Percentiles rank a stretch among this genome's conserved stretches.
phyloP scores from a whole-genome alignment of 306 rosid species.

The Vicia villosa region DNA sequence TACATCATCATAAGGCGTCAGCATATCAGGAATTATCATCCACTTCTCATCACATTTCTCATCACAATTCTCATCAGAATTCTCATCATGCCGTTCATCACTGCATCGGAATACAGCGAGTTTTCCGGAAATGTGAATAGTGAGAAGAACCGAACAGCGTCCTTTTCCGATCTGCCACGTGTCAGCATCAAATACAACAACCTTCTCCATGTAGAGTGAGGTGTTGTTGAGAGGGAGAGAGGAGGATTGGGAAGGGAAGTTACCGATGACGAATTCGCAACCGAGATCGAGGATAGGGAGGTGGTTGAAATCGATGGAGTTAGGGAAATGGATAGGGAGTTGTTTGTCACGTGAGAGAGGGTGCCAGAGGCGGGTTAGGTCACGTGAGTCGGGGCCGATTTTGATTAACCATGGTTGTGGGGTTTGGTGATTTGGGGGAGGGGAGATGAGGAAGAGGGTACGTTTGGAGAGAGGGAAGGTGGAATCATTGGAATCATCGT shows the following conservation, averaged over 20 bases:
- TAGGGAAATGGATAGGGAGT: constrained; percentile 39
- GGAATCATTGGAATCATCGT: too few relatives aligned
- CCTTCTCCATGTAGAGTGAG: constrained; percentile 69
- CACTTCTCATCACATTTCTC: constrained; percentile 42
- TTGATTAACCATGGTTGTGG: constrained; percentile 37
- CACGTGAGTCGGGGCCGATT: neutral
- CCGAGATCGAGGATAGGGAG: constrained; percentile 51
- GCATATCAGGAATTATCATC: constrained; percentile 64
- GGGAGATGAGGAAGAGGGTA: constrained; percentile 30
- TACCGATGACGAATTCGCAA: constrained; percentile 52
- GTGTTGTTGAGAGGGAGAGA: neutral
- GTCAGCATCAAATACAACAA: constrained; percentile 32
- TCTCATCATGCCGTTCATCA: constrained; percentile 45
- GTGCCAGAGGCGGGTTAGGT: neutral
- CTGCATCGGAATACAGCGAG: constrained; percentile 60
- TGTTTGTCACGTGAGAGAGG: neutral
- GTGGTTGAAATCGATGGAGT: constrained; percentile 39
- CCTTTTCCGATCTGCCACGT: neutral
- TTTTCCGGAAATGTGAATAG: constrained; percentile 81
- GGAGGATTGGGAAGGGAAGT: neutral
- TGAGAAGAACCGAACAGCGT: constrained; percentile 49
- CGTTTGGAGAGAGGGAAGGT: constrained; percentile 37
- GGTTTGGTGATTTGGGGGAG: constrained; percentile 11
- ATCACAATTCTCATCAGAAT: constrained; percentile 34
- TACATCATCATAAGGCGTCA: constrained; percentile 73